A percentile compares a stretch with the other conserved stretches of the same genome.
phyloP scores from a whole-genome alignment of 768 basidiomycete species.

The Grammothele lineata region DNA sequence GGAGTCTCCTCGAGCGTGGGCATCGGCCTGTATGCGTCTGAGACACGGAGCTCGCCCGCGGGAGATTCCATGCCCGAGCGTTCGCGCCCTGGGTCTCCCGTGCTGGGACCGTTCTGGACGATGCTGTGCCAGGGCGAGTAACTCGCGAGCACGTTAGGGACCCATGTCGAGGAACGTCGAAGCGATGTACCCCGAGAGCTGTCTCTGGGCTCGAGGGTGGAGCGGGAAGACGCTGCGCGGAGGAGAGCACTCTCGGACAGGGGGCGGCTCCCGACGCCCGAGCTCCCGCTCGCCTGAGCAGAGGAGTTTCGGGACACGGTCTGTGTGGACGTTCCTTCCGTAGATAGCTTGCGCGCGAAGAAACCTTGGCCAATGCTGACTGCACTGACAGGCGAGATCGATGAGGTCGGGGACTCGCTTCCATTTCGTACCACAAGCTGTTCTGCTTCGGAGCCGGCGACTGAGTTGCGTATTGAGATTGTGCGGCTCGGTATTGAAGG shows the following conservation, averaged over 20 bases:
- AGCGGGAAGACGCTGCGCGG: not conserved
- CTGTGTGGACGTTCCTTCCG: not conserved
- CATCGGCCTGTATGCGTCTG: constrained; percentile 13
- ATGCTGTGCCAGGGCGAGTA: constrained; percentile 13
- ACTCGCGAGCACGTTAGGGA: constrained; percentile 11
- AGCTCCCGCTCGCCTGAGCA: not conserved
- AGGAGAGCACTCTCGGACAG: no score
- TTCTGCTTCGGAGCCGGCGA: not conserved
- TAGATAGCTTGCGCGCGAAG: constrained; percentile 11
- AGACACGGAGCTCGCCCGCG: constrained; percentile 4
- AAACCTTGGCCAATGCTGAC: constrained; percentile 3
- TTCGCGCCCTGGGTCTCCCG: not conserved
- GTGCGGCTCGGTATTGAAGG: not conserved
- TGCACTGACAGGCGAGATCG: constrained; percentile 3
- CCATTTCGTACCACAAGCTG: no score
- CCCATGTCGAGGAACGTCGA: constrained; percentile 7
- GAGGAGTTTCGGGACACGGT: constrained; percentile 11
- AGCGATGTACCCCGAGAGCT: not conserved
- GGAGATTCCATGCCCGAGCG: constrained; percentile 5
- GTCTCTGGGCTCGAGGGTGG: not conserved
- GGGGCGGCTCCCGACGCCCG: constrained; percentile 3
- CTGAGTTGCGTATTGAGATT: not conserved
- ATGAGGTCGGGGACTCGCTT: no score
- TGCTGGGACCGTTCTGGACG: not conserved
- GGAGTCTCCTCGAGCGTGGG: constrained; percentile 7